Evolutionary conservation across 2,329 filamentous ascomycete genomes (phyloP).

Genomic region (Bipolaris gigantea): DNA sequence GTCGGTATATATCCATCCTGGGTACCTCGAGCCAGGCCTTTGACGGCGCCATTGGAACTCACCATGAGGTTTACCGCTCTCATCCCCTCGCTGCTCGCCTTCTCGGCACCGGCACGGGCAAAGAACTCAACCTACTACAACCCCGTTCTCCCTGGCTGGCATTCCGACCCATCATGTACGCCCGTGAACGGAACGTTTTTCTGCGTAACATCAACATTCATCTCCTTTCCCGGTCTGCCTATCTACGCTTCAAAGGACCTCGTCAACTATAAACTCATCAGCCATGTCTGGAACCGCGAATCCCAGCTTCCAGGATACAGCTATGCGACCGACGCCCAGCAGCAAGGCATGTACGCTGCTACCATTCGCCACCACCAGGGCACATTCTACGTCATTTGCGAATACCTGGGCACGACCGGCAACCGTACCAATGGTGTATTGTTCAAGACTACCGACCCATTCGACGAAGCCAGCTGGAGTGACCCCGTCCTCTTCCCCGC

Average conservation of each 20-base stretch:
- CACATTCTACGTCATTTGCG: slow-evolving; percentile 25
- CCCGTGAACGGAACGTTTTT: slow-evolving; percentile 50
- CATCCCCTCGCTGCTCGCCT: not conserved
- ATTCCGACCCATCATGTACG: slow-evolving; percentile 54
- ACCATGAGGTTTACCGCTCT: not conserved
- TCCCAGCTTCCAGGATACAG: slow-evolving; percentile 40
- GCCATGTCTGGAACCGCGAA: slow-evolving; percentile 41
- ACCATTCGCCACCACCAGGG: slow-evolving; percentile 30
- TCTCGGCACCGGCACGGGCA: not conserved
- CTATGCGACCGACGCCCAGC: slow-evolving; percentile 6
- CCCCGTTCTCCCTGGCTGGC: slow-evolving; percentile 44
- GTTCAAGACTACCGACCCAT: slow-evolving; percentile 22
- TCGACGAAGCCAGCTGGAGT: slow-evolving; percentile 19
- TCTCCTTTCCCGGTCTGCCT: slow-evolving; percentile 56
- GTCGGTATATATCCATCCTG: not conserved
- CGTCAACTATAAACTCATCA: slow-evolving; percentile 53
- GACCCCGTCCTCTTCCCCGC: slow-evolving; percentile 30
- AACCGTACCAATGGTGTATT: slow-evolving; percentile 3
- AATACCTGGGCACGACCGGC: slow-evolving; percentile 11
- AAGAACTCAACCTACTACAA: slow-evolving; percentile 2
- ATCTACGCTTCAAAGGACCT: slow-evolving; percentile 58
- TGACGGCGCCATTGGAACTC: not conserved
- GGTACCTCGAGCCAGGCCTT: not conserved
- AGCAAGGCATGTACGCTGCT: slow-evolving; percentile 27
- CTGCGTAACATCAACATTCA: slow-evolving; percentile 57